Base-by-base conservation (phyloP, 352 stramenopile species). In the Pythium dissimile region DNA sequence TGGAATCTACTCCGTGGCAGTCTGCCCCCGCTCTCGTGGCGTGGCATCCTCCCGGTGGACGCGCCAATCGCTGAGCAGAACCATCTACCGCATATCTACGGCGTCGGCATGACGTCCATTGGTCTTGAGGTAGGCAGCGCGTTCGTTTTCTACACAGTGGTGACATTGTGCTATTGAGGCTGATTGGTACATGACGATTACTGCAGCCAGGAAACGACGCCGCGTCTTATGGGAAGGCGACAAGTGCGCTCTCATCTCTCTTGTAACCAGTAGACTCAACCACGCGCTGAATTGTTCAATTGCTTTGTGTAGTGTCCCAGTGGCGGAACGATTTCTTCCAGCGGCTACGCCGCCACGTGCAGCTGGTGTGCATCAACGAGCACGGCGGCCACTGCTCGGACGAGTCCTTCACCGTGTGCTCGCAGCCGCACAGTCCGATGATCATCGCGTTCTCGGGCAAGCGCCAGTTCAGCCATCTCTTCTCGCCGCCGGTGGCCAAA, bases 391-490 rank as follows among this genome's bases (percentile, higher is more conserved):
- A n/a, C n/a, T n/a, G n/a, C n/a, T 27, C 72, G 34, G 32, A 11
- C 3, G 34, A 0, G 47, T 47, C 26, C 41, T 20, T 24, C 2
- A 35, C 54, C 13, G 21, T 30, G 10, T 94, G 84, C 48, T 23
- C 48, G 12, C 59, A 62, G 35, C 59, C 45, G 0, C 82, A 94
- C 49, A 72, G 74, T 1, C 86, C 86, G 0, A 66, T 88, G 51
- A 61, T 95, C 61, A 76, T 95, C 37, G 86, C 86, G 6, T 95
- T 95, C 63, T 88, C 81, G 1, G 86, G 86, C 15, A 95, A 95
- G 62, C 80, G 86, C 18, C 86, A 95, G 56, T 95, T 94, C 62
- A 87, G 79, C 53, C 89, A 71, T 44, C 56, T 95, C 42, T 95
- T 95, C 54, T 74, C 83, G 15, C 77, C 81, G 7, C 81, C 80